A percentile compares a stretch with the other conserved stretches of the same genome.
These are phyloP conservation scores for Populus euphratica DNA, from an alignment of 345 rosid species.

Conservation along the genomic window DNA sequence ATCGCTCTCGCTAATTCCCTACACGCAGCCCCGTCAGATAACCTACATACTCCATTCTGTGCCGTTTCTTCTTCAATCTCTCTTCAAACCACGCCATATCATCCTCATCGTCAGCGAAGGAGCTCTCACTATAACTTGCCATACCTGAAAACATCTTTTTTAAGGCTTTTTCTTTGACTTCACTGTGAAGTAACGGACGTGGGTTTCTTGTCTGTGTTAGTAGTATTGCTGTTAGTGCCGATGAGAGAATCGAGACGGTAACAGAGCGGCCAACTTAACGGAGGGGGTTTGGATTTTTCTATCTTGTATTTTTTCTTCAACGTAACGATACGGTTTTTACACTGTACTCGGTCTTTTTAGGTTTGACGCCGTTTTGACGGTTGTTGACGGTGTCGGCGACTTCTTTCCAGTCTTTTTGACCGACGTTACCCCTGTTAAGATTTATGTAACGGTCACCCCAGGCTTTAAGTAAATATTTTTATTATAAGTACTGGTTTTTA, in stretches of 20 bases:
- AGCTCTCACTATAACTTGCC: slow-evolving; percentile 4
- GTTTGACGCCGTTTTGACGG: slow-evolving; percentile 8
- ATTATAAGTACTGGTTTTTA: no score
- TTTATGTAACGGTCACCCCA: slow-evolving; percentile 20
- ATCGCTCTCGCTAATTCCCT: slow-evolving; percentile 26
- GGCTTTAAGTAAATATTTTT: neutral
- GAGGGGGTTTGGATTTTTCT: slow-evolving; percentile 20
- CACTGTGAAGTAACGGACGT: neutral
- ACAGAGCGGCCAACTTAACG: slow-evolving; percentile 30
- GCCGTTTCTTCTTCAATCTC: slow-evolving; percentile 20
- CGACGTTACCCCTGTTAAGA: slow-evolving; percentile 22
- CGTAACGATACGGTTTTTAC: slow-evolving; percentile 20
- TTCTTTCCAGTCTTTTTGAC: slow-evolving; percentile 28
- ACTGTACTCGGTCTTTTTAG: slow-evolving; percentile 15
- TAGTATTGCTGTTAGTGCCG: neutral
- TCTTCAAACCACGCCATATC: slow-evolving; percentile 16
- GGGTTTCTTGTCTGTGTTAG: neutral
- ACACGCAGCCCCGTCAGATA: slow-evolving; percentile 21
- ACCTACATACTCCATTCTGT: slow-evolving; percentile 20
- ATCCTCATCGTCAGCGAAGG: neutral
- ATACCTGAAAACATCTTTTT: neutral
- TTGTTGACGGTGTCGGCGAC: slow-evolving; percentile 22
- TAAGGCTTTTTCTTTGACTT: slow-evolving; percentile 1
- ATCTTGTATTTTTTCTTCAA: slow-evolving; percentile 17
- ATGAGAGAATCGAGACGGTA: slow-evolving; percentile 20